These are phyloP conservation scores for Osmanthus fragrans DNA, from an alignment of 257 asterid genomes.

Conservation along the genomic window DNA sequence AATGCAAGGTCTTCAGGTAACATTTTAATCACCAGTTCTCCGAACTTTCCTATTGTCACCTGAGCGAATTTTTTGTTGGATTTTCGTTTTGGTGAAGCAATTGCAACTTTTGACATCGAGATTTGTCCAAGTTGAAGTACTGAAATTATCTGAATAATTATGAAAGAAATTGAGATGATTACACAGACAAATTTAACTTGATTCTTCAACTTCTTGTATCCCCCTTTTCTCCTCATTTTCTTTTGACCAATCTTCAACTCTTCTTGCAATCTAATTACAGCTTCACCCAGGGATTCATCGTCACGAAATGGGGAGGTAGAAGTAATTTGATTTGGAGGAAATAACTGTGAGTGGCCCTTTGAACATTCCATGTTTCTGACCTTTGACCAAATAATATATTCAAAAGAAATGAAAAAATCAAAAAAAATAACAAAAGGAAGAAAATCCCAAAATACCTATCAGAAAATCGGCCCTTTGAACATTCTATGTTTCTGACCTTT, in stretches of 20 bases:
- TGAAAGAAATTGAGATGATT: constrained; percentile 17
- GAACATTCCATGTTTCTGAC: too few relatives aligned
- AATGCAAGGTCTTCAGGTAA: constrained; percentile 47
- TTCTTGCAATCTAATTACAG: background rate
- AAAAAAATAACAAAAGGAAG: too few relatives aligned
- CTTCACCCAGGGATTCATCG: background rate
- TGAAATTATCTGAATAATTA: constrained; percentile 29
- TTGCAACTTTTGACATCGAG: background rate
- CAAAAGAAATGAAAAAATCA: too few relatives aligned
- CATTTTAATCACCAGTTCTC: constrained; percentile 42
- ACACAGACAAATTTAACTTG: constrained; percentile 32
- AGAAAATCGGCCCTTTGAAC: too few relatives aligned
- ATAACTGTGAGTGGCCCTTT: too few relatives aligned
- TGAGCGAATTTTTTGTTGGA: background rate
- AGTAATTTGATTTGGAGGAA: too few relatives aligned
- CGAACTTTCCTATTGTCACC: constrained; percentile 32
- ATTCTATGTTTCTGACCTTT: too few relatives aligned
- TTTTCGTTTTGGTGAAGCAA: background rate
- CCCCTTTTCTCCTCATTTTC: constrained; percentile 12
- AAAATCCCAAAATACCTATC: too few relatives aligned
- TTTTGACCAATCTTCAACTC: background rate
- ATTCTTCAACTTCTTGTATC: constrained; percentile 20
- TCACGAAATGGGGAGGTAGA: background rate
- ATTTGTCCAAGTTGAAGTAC: constrained; percentile 31
- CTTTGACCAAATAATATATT: too few relatives aligned